Conservation (phyloP, 1,284 basidiomycete species). For the Afroboletus lepidellus region DNA sequence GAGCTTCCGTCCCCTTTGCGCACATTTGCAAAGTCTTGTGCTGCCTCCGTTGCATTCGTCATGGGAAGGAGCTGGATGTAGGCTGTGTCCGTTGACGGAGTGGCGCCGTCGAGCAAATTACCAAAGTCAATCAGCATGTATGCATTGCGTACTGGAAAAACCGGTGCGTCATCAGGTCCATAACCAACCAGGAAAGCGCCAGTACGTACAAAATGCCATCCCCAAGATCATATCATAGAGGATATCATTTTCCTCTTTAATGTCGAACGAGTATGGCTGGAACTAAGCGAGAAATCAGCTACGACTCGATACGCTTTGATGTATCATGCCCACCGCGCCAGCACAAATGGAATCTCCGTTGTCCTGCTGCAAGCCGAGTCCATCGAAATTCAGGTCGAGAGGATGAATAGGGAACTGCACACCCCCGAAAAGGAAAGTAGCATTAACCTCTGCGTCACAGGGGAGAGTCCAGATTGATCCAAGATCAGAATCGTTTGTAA, state of each 20-base stretch:
- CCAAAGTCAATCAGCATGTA: constrained; percentile 63
- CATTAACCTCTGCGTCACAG: constrained; percentile 58
- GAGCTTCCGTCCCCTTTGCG: constrained; percentile 12
- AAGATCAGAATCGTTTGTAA: constrained; percentile 41
- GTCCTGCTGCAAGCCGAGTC: constrained; percentile 29
- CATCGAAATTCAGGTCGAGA: constrained; percentile 41
- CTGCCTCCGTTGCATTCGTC: constrained; percentile 39
- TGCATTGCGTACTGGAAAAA: constrained; percentile 47
- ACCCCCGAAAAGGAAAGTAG: constrained; percentile 58
- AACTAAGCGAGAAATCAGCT: constrained; percentile 40
- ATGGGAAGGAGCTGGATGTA: constrained; percentile 61
- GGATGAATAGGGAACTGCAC: constrained; percentile 58
- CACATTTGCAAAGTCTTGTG: constrained; percentile 19
- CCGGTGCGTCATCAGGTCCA: neutral
- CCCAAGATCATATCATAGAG: constrained; percentile 45
- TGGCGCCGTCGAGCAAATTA: constrained; percentile 47
- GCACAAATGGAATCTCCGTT: constrained; percentile 42
- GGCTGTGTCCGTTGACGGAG: constrained; percentile 40
- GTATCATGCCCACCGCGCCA: constrained; percentile 42
- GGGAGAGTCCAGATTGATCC: constrained; percentile 58
- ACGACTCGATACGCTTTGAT: neutral
- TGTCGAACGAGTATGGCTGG: constrained; percentile 41
- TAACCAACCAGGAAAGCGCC: neutral
- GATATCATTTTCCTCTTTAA: constrained; percentile 42
- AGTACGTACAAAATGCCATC: constrained; percentile 52